Base-by-base conservation (phyloP, 257 asterid species). In the Ilex aquifolium region DNA sequence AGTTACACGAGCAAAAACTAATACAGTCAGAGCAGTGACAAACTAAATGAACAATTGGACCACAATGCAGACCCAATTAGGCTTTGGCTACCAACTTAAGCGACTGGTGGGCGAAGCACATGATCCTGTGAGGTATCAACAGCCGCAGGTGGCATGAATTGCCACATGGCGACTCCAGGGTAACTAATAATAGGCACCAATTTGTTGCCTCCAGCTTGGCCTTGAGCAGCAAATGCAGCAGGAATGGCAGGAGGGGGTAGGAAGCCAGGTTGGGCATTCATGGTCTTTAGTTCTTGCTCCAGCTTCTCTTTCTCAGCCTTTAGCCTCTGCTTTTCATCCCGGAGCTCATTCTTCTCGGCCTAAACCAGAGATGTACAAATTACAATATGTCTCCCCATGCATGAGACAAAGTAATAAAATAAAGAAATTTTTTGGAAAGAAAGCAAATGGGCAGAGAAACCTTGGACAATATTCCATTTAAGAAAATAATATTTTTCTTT, bases 131-230 rank as follows among this genome's bases (percentile, higher is more conserved):
- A 91, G 8, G 98, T 91, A 70, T 88, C 98, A 21, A 91, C 95
- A 50, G 95, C 86, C 40, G 96, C 95, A 56, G 98, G 98, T 13
- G 96, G 96, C 96, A 91, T 78, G 85, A 88, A 91, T 71, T 88
- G 98, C 98, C 98, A 91, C 98, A 91, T 91, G 31, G 95, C 93
- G 4, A 85, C 87, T 15, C 96, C 95, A 8, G 98, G 98, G 74
- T 91, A 86, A 59, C 95, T 80, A 78, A 88, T 80, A 70, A 91
- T 61, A 0, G 98, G 96, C 60, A 91, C 88, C 83, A 88, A 39
- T 71, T 91, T 91, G 88, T 81, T 86, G 65, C 88, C 95, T 7
- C 74, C 55, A 30, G 79, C 77, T 63, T 82, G 93, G 74, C 79
- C 76, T 65, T 82, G 93, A 56, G 90, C 75, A 57, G 86, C 83